Conservation (phyloP, 768 basidiomycete genomes). For the Hemileccinum rubropunctum region DNA sequence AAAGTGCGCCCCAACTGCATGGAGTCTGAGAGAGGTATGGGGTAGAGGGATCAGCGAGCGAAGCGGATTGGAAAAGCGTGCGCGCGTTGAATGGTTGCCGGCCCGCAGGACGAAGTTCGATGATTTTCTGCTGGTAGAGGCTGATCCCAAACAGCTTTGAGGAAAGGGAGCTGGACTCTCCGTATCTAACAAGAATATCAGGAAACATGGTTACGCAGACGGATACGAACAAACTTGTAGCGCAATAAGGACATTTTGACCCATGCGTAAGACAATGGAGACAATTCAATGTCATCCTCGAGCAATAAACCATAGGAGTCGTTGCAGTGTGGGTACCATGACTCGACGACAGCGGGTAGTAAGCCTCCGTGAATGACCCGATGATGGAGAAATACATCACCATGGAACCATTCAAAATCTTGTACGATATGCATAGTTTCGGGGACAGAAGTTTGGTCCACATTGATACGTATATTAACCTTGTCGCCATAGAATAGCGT, state of each 20-base stretch:
- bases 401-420: conserved; percentile 58
- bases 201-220: neutral
- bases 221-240: conserved; percentile 53
- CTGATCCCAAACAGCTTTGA: conserved; percentile 72
- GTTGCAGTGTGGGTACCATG: conserved; percentile 79
- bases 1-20: conserved; percentile 90
- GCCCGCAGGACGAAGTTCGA: conserved; percentile 69
- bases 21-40: conserved; percentile 87
- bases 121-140: conserved; percentile 81
- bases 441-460: conserved; percentile 71
- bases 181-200: conserved; percentile 47
- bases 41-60: conserved; percentile 43
- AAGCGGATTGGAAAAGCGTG: conserved; percentile 45
- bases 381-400: conserved; percentile 59
- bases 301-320: conserved; percentile 76
- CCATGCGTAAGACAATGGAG: conserved; percentile 85
- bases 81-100: conserved; percentile 68
- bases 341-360: conserved; percentile 81
- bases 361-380: conserved; percentile 78
- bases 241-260: conserved; percentile 73
- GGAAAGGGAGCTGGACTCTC: conserved; percentile 37
- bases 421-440: conserved; percentile 55
- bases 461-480: conserved; percentile 62
- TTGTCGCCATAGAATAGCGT: conserved; percentile 69
- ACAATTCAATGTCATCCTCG: conserved; percentile 86